These are phyloP conservation scores for Suillus paluster DNA, from an alignment of 768 basidiomycete species.

Conservation along the genomic window DNA sequence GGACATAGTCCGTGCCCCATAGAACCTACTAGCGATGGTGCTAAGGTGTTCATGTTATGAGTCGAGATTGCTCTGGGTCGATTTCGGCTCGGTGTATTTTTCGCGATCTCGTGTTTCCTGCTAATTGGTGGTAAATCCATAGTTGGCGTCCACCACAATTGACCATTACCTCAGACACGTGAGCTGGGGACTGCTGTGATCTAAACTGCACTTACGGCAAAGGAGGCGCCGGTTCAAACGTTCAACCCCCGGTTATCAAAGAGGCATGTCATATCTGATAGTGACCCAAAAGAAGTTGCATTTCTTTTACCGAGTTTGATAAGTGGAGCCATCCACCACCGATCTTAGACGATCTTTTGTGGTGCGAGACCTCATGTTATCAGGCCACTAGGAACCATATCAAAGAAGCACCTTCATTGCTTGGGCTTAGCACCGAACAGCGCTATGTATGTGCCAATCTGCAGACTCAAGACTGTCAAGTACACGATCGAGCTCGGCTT, in stretches of 20 bases:
- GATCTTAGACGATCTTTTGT: slow-evolving; percentile 1
- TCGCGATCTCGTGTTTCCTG: background rate
- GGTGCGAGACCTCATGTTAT: background rate
- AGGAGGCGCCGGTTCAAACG: background rate
- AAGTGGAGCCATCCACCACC: background rate
- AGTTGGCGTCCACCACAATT: background rate
- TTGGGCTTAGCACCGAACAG: background rate
- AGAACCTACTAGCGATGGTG: background rate
- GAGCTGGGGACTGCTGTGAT: background rate
- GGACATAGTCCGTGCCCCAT: background rate
- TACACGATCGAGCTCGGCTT: background rate
- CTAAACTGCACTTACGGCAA: background rate
- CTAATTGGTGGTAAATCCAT: background rate
- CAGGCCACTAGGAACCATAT: slow-evolving; percentile 5
- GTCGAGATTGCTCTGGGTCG: background rate
- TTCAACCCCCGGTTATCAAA: too few species aligned
- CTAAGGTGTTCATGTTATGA: background rate
- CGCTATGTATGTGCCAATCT: background rate
- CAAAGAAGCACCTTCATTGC: background rate
- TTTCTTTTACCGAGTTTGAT: background rate
- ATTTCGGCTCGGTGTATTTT: background rate
- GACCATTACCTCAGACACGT: too few species aligned
- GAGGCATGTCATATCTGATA: background rate
- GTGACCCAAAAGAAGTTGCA: background rate
- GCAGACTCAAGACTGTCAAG: too few species aligned